A percentile compares a stretch with the other conserved stretches of the same genome.
These are phyloP conservation scores for Periconia sp. DNA, from an alignment of 2,329 filamentous ascomycete species.

Conservation along the genomic window DNA sequence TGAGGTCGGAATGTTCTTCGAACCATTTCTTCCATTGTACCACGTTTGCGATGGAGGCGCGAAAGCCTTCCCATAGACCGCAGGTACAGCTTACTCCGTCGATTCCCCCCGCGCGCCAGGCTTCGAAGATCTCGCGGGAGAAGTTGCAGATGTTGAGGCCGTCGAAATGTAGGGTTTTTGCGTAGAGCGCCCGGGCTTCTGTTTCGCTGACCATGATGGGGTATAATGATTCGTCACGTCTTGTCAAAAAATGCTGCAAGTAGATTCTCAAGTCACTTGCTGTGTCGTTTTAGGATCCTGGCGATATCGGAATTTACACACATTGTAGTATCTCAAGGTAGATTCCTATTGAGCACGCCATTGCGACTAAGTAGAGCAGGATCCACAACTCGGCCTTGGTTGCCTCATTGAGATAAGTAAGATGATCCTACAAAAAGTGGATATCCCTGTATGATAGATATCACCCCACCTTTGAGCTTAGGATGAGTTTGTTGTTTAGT, in stretches of 20 bases:
- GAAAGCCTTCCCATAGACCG: conserved; percentile 45
- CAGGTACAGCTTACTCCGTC: conserved; percentile 47
- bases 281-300: no score
- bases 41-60: conserved; percentile 43
- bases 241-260: no score
- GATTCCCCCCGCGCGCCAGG: conserved; percentile 42
- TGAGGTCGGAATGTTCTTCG: conserved; percentile 44
- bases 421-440: no score
- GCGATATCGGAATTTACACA: background rate
- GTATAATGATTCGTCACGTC: background rate
- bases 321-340: no score
- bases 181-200: conserved; percentile 42
- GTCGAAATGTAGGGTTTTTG: conserved; percentile 44
- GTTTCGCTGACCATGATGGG: conserved; percentile 37
- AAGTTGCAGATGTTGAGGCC: conserved; percentile 47
- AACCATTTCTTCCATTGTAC: conserved; percentile 50
- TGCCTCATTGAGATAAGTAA: background rate
- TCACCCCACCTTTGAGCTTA: no score
- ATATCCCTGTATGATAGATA: no score
- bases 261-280: no score
- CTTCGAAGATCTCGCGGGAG: conserved; percentile 44
- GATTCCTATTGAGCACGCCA: background rate
- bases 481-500: no score
- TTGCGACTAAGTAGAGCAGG: background rate
- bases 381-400: background rate